Evolutionary conservation across 768 basidiomycete species (phyloP), one percentile per base, ranked within the genome.

Genomic region (Hygrocybe coccinea): DNA sequence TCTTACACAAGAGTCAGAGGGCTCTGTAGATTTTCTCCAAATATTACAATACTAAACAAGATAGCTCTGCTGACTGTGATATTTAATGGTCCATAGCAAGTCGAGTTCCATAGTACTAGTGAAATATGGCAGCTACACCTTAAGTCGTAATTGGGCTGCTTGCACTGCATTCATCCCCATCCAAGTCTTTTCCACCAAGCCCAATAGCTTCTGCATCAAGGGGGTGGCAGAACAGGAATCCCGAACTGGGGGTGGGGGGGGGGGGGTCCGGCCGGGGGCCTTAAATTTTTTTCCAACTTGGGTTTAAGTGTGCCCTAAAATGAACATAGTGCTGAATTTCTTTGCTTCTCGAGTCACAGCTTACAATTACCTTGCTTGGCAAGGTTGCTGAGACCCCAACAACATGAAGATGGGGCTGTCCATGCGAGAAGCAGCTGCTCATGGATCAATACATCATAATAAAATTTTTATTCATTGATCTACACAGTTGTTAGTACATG

Each of bases 141-240:
- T 57, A n/a, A 2, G 47, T 57, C 84, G 77, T 49, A 87, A 83
- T 61, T 89, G 87, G 19, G 90, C 90, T 46, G 91, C 90, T 67
- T 89, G 82, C 10, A 91, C 90, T 33, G 91, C 90, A 61, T 92
- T 92, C 81, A 93, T 86, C 36, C 87, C 88, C 91, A 93, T 93
- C 91, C 95, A 97, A n/a, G 92, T 93, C 82, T 97, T 97, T 75
- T 99, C 97, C 12, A 94, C 90, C 39, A 2, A n/a, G n/a, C n/a
- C n/a, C n/a, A n/a, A n/a, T n/a, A n/a, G n/a, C n/a, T n/a, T n/a
- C n/a, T n/a, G n/a, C n/a, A n/a, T n/a, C n/a, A n/a, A n/a, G n/a
- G n/a, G n/a, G n/a, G n/a, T n/a, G n/a, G n/a, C n/a, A n/a, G n/a
- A n/a, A n/a, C n/a, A n/a, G n/a, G n/a, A n/a, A n/a, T n/a, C n/a